Conservation (phyloP, 2,329 filamentous ascomycete species). For the Fusarium goolgardi region DNA sequence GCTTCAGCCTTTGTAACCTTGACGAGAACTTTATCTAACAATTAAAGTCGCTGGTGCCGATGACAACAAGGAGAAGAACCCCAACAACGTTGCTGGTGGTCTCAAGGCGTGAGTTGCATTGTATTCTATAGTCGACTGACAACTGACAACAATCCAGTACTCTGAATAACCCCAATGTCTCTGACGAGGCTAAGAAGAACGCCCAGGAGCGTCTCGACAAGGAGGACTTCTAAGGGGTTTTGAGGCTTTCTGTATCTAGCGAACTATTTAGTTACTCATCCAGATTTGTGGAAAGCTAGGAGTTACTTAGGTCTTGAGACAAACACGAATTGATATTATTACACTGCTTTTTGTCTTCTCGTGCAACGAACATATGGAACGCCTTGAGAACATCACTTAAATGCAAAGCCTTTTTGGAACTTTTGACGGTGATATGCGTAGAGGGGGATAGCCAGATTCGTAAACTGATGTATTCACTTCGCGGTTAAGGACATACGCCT, state of each 20-base stretch:
- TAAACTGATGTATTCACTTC: background rate
- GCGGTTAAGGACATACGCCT: background rate
- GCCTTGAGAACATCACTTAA: background rate
- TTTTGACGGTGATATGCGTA: too few species aligned
- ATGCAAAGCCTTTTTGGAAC: background rate
- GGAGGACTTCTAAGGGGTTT: slow-evolving; percentile 25
- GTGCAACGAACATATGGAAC: background rate
- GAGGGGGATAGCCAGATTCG: background rate
- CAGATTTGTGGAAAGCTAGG: background rate
- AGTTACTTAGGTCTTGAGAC: background rate
- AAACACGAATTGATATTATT: background rate
- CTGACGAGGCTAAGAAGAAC: slow-evolving; percentile 66
- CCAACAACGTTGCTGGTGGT: slow-evolving; percentile 64
- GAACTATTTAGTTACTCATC: background rate
- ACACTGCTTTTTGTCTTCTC: background rate
- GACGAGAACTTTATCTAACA: background rate
- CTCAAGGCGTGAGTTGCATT: slow-evolving; percentile 60
- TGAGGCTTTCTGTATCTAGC: background rate
- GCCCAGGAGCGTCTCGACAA: slow-evolving; percentile 63
- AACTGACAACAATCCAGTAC: slow-evolving; percentile 50
- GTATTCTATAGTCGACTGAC: too few species aligned
- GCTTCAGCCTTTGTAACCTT: background rate
- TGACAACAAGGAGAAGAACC: slow-evolving; percentile 60
- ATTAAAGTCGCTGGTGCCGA: slow-evolving; percentile 47
- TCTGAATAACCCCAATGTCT: slow-evolving; percentile 67